phyloP scores from a whole-genome alignment of 495 filamentous ascomycete genomes.

The Aspergillus nanangensis region DNA sequence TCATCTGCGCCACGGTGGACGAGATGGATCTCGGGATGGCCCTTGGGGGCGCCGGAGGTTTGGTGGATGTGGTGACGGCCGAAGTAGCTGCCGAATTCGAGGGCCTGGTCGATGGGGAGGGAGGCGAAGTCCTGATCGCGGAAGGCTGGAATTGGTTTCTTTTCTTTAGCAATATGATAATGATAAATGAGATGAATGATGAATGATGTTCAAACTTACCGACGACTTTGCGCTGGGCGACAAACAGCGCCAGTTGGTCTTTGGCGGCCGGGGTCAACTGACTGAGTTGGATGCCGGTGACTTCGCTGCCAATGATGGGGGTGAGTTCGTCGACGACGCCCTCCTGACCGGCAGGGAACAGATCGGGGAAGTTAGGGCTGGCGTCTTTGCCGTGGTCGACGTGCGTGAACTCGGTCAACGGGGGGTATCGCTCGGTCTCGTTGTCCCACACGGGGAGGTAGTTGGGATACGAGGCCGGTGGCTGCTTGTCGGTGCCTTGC shows the following conservation, averaged over 20 bases:
- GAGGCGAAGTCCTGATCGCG: conserved; percentile 58
- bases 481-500: conserved; percentile 40
- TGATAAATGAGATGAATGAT: background rate
- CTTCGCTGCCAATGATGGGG: conserved; percentile 52
- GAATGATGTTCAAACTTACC: conserved; percentile 20
- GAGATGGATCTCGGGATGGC: conserved; percentile 56
- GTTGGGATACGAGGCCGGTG: conserved; percentile 58
- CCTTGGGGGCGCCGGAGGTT: conserved; percentile 56
- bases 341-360: conserved; percentile 39
- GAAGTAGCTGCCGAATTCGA: conserved; percentile 57
- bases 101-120: conserved; percentile 50
- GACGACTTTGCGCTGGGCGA: conserved; percentile 55
- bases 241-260: conserved; percentile 54
- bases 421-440: conserved; percentile 41
- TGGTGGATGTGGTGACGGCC: conserved; percentile 61
- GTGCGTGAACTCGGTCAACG: conserved; percentile 40
- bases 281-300: conserved; percentile 52
- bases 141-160: conserved; percentile 36
- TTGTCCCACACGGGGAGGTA: conserved; percentile 77
- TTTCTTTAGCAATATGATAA: background rate
- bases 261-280: conserved; percentile 47
- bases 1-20: conserved; percentile 56
- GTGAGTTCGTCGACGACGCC: conserved; percentile 44
- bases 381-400: conserved; percentile 48
- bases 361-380: conserved; percentile 48